These are phyloP conservation scores for Jatropha multifida DNA, from an alignment of 441 rosid species.

Conservation along the genomic window DNA sequence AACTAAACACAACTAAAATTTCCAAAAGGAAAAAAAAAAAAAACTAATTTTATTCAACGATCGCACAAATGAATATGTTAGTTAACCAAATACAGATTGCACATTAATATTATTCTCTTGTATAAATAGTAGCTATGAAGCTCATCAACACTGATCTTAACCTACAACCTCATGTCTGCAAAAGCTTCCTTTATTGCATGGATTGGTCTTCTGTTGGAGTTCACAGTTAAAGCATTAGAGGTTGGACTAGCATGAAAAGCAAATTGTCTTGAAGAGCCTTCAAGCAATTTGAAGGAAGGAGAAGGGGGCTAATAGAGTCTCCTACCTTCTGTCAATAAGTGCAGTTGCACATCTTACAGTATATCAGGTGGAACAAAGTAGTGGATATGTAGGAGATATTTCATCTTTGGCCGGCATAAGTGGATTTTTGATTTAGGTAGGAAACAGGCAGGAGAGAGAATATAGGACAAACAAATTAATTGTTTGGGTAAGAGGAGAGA, in stretches of 20 bases:
- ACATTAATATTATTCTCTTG: conserved; percentile 32
- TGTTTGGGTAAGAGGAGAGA: too few species aligned
- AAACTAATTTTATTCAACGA: conserved; percentile 24
- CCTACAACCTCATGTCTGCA: conserved; percentile 19
- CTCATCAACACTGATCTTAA: conserved; percentile 29
- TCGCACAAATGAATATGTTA: conserved; percentile 30
- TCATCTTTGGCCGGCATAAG: too few species aligned
- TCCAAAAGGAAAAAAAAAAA: neutral
- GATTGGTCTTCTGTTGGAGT: conserved; percentile 51
- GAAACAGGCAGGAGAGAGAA: too few species aligned
- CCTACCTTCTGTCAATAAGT: conserved; percentile 22
- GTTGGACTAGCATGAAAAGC: conserved; percentile 70
- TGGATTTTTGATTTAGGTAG: too few species aligned
- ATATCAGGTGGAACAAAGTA: too few species aligned
- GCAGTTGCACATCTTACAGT: too few species aligned
- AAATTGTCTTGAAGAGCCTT: conserved; percentile 71
- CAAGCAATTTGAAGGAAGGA: conserved; percentile 56
- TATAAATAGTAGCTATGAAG: conserved; percentile 35
- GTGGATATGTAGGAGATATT: too few species aligned
- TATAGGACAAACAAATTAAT: too few species aligned
- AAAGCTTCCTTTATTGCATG: conserved; percentile 55
- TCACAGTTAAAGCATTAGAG: conserved; percentile 42
- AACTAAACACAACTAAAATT: too few species aligned
- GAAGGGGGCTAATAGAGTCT: conserved; percentile 49
- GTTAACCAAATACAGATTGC: conserved; percentile 33